Evolutionary conservation across 2,329 filamentous ascomycete genomes (phyloP).

Genomic region (Stachybotrys chartarum): DNA sequence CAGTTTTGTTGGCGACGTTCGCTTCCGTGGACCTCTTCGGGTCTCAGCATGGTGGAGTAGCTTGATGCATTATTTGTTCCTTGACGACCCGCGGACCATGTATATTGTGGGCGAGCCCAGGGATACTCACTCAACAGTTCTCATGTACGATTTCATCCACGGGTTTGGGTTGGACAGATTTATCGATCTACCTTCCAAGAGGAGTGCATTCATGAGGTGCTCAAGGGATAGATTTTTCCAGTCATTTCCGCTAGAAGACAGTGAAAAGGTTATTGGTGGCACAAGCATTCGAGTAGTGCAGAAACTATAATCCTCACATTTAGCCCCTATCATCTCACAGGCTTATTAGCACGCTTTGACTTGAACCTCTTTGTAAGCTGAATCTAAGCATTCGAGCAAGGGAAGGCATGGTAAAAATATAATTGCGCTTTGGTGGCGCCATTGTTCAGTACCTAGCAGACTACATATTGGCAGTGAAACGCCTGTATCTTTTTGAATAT

Average conservation of each 20-base stretch:
- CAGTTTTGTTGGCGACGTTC: constrained; percentile 52
- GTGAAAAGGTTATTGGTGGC: constrained; percentile 47
- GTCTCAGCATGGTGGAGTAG: constrained; percentile 56
- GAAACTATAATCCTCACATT: constrained; percentile 33
- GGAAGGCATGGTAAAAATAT: no score
- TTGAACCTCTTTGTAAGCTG: no score
- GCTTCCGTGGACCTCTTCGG: constrained; percentile 52
- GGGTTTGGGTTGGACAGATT: constrained; percentile 67
- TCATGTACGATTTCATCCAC: constrained; percentile 69
- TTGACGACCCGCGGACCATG: constrained; percentile 52
- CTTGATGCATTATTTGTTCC: constrained; percentile 55
- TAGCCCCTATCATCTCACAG: no score
- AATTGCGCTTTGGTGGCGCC: no score
- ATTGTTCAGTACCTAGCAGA: no score
- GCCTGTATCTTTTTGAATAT: no score
- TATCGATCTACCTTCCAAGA: constrained; percentile 65
- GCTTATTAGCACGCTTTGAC: no score
- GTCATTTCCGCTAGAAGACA: constrained; percentile 50
- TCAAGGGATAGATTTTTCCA: constrained; percentile 65
- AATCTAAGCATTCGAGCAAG: no score
- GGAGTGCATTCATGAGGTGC: constrained; percentile 59
- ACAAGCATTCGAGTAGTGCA: constrained; percentile 45
- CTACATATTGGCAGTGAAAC: no score
- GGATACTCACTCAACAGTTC: constrained; percentile 59
- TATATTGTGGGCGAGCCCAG: constrained; percentile 64